These are phyloP conservation scores for Erodium trifolium DNA, from an alignment of 441 rosid species.

Conservation along the genomic window DNA sequence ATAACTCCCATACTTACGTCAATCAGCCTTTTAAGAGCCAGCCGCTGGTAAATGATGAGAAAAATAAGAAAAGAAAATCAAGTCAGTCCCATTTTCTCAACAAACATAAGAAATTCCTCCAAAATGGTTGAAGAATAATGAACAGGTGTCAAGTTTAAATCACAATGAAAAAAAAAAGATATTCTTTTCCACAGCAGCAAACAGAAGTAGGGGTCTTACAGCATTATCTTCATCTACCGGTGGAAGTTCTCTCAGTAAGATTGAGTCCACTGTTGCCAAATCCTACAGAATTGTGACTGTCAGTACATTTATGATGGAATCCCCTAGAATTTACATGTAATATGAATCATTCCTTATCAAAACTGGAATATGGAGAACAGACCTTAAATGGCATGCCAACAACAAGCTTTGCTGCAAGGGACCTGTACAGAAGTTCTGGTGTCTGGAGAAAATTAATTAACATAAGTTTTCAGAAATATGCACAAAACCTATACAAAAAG, in stretches of 20 bases:
- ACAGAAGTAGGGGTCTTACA: conserved; percentile 40
- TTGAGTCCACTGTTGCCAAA: conserved; percentile 64
- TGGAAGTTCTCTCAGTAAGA: conserved; percentile 41
- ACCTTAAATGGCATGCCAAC: conserved; percentile 28
- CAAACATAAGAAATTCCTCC: neutral
- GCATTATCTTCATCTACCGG: conserved; percentile 68
- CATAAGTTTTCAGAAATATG: neutral
- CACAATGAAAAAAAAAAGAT: too few species aligned
- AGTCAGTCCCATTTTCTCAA: neutral
- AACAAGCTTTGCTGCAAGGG: conserved; percentile 29
- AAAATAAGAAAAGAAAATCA: neutral
- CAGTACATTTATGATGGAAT: conserved; percentile 5
- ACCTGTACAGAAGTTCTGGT: conserved; percentile 79
- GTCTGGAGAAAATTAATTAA: conserved; percentile 34
- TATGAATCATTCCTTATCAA: too few species aligned
- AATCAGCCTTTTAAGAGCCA: conserved; percentile 81
- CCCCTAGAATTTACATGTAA: neutral
- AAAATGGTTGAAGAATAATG: neutral
- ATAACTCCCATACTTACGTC: conserved; percentile 91
- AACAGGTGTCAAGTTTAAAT: neutral
- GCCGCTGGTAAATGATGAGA: conserved; percentile 45
- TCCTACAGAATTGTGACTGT: conserved; percentile 16
- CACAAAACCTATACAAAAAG: too few species aligned
- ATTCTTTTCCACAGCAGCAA: neutral
- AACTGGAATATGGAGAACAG: too few species aligned